Base-by-base conservation (phyloP, 2,329 filamentous ascomycete genomes). In the Ophiosphaerella herpotricha region DNA sequence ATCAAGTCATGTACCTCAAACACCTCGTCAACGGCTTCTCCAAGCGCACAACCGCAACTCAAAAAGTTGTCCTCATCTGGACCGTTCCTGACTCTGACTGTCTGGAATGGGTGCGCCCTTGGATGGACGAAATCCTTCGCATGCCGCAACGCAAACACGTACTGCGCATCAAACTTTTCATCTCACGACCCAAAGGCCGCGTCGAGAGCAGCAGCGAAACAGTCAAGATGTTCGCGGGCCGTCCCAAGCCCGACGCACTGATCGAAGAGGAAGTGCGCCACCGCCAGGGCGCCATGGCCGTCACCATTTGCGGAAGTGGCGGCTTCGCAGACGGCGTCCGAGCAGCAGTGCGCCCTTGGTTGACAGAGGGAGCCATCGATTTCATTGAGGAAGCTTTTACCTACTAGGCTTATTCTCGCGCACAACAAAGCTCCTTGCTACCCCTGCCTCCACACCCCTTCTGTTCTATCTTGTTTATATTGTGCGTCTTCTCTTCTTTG, bases 61-160 rank as follows among this genome's bases (percentile, higher is more conserved):
- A 87, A 55, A 88, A 86, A 68, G 80, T 92, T 42, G 78, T 90
- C 5, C 80, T 93, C 21, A 84, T 91, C 35, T 93, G 89, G 89
- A 86, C 86, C 41, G 88, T 93, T 49, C 89, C 89, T 63, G 88
- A 83, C 63, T 87, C 87, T 4, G 84, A 87, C 48, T 78, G 80
- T 43, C 77, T 87, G 13, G 77, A 82, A 60, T 87, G 85, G 85
- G 79, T 86, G n/a, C 79, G 80, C 7, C 75, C 78, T 2, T 87
- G 82, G 81, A 87, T 87, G 85, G 83, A 86, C 67, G 75, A 82
- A 61, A 83, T 87, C 54, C 75, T 87, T 33, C 76, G 78, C 21
- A 80, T 86, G 72, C 82, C 83, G 2, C 76, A 78, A 9, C 80
- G 85, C 7, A 77, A 82, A 48, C 80, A 86, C 24, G 75, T 85